Base-by-base conservation (phyloP, 2,329 filamentous ascomycete species). In the Colletotrichum spaethianum region DNA sequence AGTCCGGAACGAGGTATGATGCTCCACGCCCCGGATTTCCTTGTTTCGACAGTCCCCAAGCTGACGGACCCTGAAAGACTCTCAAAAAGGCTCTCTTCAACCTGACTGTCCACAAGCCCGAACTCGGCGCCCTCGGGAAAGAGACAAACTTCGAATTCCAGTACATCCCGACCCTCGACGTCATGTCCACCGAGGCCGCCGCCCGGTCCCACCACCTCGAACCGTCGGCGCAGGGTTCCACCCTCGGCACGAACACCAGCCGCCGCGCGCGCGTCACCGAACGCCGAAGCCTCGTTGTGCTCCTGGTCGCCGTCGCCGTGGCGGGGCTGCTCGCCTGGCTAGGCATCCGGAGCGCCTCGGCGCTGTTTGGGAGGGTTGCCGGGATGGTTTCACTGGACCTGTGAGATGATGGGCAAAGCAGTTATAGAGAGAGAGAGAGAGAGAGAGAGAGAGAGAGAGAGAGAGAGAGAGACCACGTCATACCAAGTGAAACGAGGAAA, bases 111-210 rank as follows among this genome's bases (percentile, higher is more conserved):
- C 86, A 92, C 68, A 88, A 89, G 67, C 90, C 91, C 64, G 77
- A 78, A n/a, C 72, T 79, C 65, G 89, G 85, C 67, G 93, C 91
- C 0, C 83, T 95, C 9, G 90, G 92, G 0, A 84, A 87, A 57
- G 87, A 91, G 76, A 89, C 88, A 1, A 84, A 83, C 11, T 95
- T 94, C 77, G 89, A 92, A 26, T 93, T 95, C 81, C 92, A 94
- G 78, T 93, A 93, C 77, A 83, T 93, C 12, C 92, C 92, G 0
- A 78, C 79, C 33, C 77, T 83, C 23, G 80, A 80, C 28, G 80
- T 78, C 73, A 78, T 79, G 56, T 83, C 82, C 18, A 86, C 80
- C 3, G 77, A 79, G 57, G 70, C 53, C 16, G 60, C 53, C 36
- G 57, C 56, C 57, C 31, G 57, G 26, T 23, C 56, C 8, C 28